A percentile compares a stretch with the other conserved stretches of the same genome.
Conservation (phyloP, 768 basidiomycete genomes). For the Amanita pallidorosea region DNA sequence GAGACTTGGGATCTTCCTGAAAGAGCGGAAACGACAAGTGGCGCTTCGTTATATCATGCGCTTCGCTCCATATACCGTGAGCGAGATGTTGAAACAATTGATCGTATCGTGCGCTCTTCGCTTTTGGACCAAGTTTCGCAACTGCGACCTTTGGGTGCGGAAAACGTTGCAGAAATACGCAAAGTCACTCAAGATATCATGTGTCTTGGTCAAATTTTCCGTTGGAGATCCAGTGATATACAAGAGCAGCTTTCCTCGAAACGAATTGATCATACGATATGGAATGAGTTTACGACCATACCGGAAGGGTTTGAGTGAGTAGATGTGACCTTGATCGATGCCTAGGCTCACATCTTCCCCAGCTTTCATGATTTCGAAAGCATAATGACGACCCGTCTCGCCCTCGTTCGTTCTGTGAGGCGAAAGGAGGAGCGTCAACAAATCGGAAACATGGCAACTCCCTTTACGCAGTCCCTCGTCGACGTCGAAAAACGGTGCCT, state of each 20-base stretch:
- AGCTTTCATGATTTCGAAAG: conserved; percentile 73
- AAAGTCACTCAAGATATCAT: conserved; percentile 62
- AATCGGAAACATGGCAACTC: conserved; percentile 59
- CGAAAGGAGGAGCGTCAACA: conserved; percentile 64
- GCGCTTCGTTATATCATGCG: conserved; percentile 62
- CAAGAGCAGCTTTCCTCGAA: conserved; percentile 24
- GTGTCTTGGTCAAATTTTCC: conserved; percentile 67
- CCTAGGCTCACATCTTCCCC: conserved; percentile 5
- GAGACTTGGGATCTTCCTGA: conserved; percentile 93
- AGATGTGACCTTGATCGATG: neutral
- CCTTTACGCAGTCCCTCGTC: conserved; percentile 37
- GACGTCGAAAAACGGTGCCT: conserved; percentile 63
- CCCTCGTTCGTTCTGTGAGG: conserved; percentile 64
- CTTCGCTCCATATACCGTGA: conserved; percentile 79
- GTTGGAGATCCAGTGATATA: conserved; percentile 37
- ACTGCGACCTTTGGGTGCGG: conserved; percentile 57
- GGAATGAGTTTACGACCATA: conserved; percentile 35
- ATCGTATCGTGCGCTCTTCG: conserved; percentile 35
- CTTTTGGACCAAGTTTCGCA: conserved; percentile 52
- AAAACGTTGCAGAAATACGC: conserved; percentile 71
- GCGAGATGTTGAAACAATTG: conserved; percentile 40
- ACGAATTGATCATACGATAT: conserved; percentile 20
- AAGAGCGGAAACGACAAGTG: conserved; percentile 31
- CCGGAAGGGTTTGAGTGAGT: conserved; percentile 60
- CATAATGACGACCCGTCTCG: conserved; percentile 71